Base-by-base conservation (phyloP, 495 filamentous ascomycete species). In the Aspergillus cavernicola region DNA sequence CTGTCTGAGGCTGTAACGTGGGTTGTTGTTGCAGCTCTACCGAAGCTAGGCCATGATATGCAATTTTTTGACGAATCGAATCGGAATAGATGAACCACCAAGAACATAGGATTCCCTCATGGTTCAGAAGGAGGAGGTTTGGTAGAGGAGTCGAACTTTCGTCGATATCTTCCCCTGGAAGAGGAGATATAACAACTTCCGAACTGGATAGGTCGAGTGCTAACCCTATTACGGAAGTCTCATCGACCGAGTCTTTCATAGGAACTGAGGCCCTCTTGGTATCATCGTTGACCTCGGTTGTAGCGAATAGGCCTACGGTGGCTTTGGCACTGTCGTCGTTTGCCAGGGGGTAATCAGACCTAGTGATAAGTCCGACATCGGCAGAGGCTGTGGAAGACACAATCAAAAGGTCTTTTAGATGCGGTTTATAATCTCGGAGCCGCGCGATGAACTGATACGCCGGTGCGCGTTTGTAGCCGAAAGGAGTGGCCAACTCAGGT, bases 11-110 rank as follows among this genome's bases (percentile, higher is more conserved):
- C 53, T 39, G 60, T 11, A 29, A 22, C 2, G 28, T 43, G 12
- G 52, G 58, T 18, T 37, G 60, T 48, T 65, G 64, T 49, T 61
- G 54, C 52, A 63, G 71, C 57, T 72, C 69, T 39, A 66, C 66
- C 51, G 76, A 73, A 46, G 74, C 72, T 41, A 96, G 73, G 3
- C 86, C 86, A 16, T 84, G 77, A 65, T 93, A 97, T 0, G 82
- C 79, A 11, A 82, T 80, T 0, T 83, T 81, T 58, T 84, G 75
- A 42, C 85, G 78, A 49, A 99, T 83, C 2, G 95, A 87, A 23
- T 96, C 90, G 31, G 85, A 80, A 64, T 97, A 96, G 32, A 97
- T 74, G 43, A 97, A 71, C 85, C 91, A 96, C 95, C 95, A 99
- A 16, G 85, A 75, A 19, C 78, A 80, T 7, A 99, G 74, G 9